These are phyloP conservation scores for Rhizomucor pusillus DNA, from an alignment of 371 early-diverging fungal genomes.

Conservation along the genomic window DNA sequence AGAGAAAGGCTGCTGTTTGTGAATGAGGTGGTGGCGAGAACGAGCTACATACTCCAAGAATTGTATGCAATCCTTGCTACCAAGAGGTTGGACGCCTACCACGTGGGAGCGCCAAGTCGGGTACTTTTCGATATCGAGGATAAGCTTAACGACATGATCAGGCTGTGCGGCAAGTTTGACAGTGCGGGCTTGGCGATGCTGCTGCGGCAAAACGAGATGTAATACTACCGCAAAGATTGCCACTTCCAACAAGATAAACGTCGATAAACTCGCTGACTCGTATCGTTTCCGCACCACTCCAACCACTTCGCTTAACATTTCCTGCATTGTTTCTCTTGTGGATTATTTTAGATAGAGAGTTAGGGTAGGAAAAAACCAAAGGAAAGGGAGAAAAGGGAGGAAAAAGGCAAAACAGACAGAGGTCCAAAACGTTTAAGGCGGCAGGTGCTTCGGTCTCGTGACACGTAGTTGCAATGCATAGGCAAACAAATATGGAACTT, in stretches of 20 bases:
- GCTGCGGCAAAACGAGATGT: conserved; percentile 14
- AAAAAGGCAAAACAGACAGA: too few relatives aligned
- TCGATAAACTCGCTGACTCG: conserved; percentile 13
- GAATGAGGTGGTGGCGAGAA: conserved; percentile 14
- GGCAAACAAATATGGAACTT: too few relatives aligned
- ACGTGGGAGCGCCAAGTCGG: conserved; percentile 20
- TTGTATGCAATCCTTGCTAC: not conserved
- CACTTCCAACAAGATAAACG: conserved; percentile 11
- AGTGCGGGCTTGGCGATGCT: conserved; percentile 9
- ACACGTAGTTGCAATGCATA: too few relatives aligned
- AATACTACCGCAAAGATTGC: conserved; percentile 12
- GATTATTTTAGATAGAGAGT: too few relatives aligned
- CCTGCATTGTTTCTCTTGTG: too few relatives aligned
- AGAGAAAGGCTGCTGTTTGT: conserved; percentile 3
- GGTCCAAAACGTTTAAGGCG: too few relatives aligned
- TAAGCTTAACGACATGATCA: conserved; percentile 8
- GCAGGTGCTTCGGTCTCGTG: too few relatives aligned
- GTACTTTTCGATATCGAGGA: conserved; percentile 14
- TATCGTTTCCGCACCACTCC: not conserved
- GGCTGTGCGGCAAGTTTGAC: conserved; percentile 7
- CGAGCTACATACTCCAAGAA: conserved; percentile 19
- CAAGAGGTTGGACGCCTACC: conserved; percentile 9
- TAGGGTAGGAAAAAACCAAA: too few relatives aligned
- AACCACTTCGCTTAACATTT: too few relatives aligned
- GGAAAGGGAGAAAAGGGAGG: too few relatives aligned